A percentile compares a stretch with the other conserved stretches of the same genome.
phyloP scores from a whole-genome alignment of 2,329 filamentous ascomycete species.

The Paracorniculantispora psalliotae region DNA sequence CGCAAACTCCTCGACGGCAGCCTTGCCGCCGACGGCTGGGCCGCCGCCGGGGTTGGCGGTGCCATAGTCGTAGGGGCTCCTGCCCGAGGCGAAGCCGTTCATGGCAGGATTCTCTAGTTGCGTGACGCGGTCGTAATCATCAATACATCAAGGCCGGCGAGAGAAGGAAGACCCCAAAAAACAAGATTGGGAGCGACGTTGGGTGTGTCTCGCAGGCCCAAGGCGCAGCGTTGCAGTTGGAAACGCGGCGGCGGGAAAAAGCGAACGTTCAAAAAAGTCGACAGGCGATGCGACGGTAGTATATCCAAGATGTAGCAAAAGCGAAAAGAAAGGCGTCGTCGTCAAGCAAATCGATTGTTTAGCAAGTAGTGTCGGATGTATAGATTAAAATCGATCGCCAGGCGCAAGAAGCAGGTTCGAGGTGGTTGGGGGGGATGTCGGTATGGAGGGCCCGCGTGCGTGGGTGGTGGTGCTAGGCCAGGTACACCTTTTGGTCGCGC shows the following conservation, averaged over 20 bases:
- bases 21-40: conserved; percentile 38
- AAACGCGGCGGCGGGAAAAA: neutral
- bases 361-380: neutral
- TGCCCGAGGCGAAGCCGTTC: conserved; percentile 35
- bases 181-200: conserved; percentile 11
- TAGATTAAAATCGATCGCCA: neutral
- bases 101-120: conserved; percentile 24
- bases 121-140: conserved; percentile 2
- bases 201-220: conserved; percentile 1
- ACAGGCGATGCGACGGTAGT: neutral
- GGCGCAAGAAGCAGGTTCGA: neutral
- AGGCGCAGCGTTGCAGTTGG: neutral
- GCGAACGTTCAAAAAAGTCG: neutral
- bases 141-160: conserved; percentile 14
- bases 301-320: neutral
- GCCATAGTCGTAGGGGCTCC: conserved; percentile 32
- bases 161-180: conserved; percentile 5
- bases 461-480: neutral
- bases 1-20: conserved; percentile 55
- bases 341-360: neutral
- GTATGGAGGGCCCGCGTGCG: neutral
- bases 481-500: neutral
- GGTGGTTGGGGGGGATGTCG: neutral
- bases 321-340: neutral
- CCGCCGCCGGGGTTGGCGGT: conserved; percentile 23